Base-by-base conservation (phyloP, 345 rosid genomes). In the Adansonia digitata region DNA sequence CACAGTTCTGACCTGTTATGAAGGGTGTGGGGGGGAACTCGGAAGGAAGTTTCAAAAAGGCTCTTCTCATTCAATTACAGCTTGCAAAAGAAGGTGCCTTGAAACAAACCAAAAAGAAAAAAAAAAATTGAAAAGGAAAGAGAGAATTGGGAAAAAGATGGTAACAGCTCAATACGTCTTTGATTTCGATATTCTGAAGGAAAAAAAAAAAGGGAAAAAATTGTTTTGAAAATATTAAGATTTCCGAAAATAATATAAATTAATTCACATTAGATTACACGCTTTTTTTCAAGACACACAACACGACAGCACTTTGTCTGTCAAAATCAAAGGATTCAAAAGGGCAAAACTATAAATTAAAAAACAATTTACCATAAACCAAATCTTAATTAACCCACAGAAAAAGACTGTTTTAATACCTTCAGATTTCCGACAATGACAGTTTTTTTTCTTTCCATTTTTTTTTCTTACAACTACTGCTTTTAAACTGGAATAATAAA, bases 91-190 rank as follows among this genome's bases (percentile, higher is more conserved):
- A 66, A 59, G 22, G 60, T 20, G 77, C 61, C 43, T 59, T 74
- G 2, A 42, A 35, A 48, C 46, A 74, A 53, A 22, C 59, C 51
- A 45, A 69, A 34, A 53, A 39, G 31, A 43, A 27, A 51, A 65
- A 37, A 46, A 20, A 53, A 31, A 31, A 1, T 31, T 31, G 26
- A 24, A 72, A 63, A 40, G 57, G 15, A 75, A 8, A 65, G 18
- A 69, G 65, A 56, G 17, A 52, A 31, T 26, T 63, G 67, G 68
- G 75, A 78, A 65, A 69, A 57, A 75, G 72, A 78, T 77, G 88
- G 74, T 66, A 83, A 90, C 93, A 90, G 89, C 92, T 87, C 97
- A 84, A 78, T 97, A 87, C 88, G 92, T 85, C 84, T 78, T 77
- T 80, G 76, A 52, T 75, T 81, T 76, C 35, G 68, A 74, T 73